A percentile compares a stretch with the other conserved stretches of the same genome.
These are phyloP conservation scores for Sporothrix schenckii DNA, from an alignment of 2,329 filamentous ascomycete species.

Conservation along the genomic window DNA sequence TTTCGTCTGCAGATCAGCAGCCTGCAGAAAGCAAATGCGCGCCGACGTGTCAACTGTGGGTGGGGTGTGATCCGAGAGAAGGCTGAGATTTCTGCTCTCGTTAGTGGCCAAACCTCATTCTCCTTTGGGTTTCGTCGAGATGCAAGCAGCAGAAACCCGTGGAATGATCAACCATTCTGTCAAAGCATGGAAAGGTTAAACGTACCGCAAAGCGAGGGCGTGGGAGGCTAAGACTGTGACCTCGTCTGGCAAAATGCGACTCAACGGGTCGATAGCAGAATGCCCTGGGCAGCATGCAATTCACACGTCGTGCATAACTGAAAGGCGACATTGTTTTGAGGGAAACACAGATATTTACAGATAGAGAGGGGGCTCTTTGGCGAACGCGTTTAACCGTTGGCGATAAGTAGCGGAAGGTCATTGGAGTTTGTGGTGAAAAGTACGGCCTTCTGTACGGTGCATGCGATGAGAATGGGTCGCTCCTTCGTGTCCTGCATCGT, in stretches of 20 bases:
- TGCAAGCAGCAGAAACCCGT: not conserved
- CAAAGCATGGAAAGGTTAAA: not conserved
- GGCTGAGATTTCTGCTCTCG: conserved; percentile 2
- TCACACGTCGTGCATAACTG: not conserved
- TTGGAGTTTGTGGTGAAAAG: not conserved
- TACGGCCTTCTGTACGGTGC: not conserved
- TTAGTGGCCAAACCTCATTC: not conserved
- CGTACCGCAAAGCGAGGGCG: not conserved
- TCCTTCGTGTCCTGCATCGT: not conserved
- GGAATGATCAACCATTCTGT: not conserved
- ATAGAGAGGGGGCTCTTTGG: not conserved
- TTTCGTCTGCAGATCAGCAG: conserved; percentile 3
- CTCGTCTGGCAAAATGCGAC: not conserved
- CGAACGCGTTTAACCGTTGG: not conserved
- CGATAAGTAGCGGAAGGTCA: not conserved
- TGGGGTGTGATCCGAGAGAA: conserved; percentile 23
- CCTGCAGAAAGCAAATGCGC: conserved; percentile 22
- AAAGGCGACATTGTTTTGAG: not conserved
- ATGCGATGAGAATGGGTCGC: not conserved
- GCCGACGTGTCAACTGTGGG: conserved; percentile 16
- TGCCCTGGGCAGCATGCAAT: not conserved
- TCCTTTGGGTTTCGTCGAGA: not conserved
- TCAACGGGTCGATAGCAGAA: not conserved
- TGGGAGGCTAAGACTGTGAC: not conserved
- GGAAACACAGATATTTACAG: not conserved